phyloP scores from a whole-genome alignment of 768 basidiomycete species.

The Crassisporium funariophilum region DNA sequence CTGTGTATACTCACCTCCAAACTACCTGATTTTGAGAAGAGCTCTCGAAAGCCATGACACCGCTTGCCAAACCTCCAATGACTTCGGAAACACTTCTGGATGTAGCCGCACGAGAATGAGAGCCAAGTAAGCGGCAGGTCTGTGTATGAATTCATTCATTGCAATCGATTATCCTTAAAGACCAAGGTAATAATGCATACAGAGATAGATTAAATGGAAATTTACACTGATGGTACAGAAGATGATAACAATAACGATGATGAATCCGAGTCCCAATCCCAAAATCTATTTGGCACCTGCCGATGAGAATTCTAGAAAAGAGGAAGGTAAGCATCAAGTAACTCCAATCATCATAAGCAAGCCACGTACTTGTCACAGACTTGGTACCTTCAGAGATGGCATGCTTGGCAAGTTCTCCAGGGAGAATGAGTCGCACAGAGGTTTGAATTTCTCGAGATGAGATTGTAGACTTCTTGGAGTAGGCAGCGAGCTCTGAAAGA shows the following conservation, averaged over 20 bases:
- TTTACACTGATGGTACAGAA: slow-evolving; percentile 33
- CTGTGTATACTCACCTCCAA: too few relatives aligned
- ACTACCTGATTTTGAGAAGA: too few relatives aligned
- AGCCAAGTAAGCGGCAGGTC: too few relatives aligned
- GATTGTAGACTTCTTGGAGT: slow-evolving; percentile 99
- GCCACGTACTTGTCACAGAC: slow-evolving; percentile 52
- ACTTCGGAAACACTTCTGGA: too few relatives aligned
- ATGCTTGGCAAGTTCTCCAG: slow-evolving; percentile 97
- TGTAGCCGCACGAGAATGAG: too few relatives aligned
- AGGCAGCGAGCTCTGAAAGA: slow-evolving; percentile 83
- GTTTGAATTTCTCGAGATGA: slow-evolving; percentile 99
- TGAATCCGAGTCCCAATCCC: slow-evolving; percentile 6
- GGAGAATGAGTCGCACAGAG: slow-evolving; percentile 90
- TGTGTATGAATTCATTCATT: too few relatives aligned
- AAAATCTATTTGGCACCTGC: slow-evolving; percentile 53
- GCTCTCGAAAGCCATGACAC: too few relatives aligned
- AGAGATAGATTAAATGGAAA: slow-evolving; percentile 11
- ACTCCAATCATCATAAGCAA: background rate
- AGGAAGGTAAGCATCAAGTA: slow-evolving; percentile 8
- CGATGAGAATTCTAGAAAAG: slow-evolving; percentile 54
- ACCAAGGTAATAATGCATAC: too few relatives aligned
- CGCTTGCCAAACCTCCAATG: too few relatives aligned
- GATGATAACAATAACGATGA: slow-evolving; percentile 17
- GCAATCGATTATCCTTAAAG: too few relatives aligned
- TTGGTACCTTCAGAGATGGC: slow-evolving; percentile 93